A percentile compares a stretch with the other conserved stretches of the same genome.
Conservation (phyloP, 352 stramenopile species). For the Thraustochytrium sp. region DNA sequence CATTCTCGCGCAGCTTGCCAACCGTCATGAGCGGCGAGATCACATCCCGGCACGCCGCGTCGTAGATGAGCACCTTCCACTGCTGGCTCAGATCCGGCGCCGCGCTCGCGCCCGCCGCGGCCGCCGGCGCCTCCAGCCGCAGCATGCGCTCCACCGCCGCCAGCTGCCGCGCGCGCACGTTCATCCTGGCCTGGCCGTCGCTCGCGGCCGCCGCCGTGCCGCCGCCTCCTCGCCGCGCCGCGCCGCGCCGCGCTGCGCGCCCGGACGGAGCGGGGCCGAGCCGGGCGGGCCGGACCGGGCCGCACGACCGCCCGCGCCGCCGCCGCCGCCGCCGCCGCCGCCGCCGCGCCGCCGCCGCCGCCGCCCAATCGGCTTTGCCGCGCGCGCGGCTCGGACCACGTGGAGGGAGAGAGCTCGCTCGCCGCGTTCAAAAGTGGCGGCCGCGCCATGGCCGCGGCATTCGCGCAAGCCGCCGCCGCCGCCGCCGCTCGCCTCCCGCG, state of each 20-base stretch:
- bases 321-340: no score
- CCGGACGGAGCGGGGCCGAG: no score
- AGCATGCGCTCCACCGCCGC: conserved; percentile 56
- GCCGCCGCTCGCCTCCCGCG: no score
- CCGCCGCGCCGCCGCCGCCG: no score
- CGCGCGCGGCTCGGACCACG: no score
- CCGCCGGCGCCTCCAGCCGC: conserved; percentile 28
- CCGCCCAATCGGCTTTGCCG: no score
- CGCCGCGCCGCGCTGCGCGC: not conserved
- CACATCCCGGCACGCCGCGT: conserved; percentile 88
- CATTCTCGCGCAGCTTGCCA: conserved; percentile 86
- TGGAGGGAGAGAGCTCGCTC: no score
- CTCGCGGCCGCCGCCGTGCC: no score
- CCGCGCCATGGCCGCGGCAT: not conserved
- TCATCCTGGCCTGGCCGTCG: not conserved
- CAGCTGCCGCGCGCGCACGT: conserved; percentile 12
- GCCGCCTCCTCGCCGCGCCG: not conserved
- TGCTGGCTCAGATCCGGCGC: not conserved
- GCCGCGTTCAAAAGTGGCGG: no score
- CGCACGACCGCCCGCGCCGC: no score
- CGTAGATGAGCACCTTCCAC: conserved; percentile 94
- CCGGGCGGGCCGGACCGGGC: no score
- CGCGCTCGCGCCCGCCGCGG: not conserved
- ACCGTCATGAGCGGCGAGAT: conserved; percentile 97
- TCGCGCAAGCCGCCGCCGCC: not conserved